Base-by-base conservation (phyloP, 2,329 filamentous ascomycete genomes). In the Hypoxylon sp. region DNA sequence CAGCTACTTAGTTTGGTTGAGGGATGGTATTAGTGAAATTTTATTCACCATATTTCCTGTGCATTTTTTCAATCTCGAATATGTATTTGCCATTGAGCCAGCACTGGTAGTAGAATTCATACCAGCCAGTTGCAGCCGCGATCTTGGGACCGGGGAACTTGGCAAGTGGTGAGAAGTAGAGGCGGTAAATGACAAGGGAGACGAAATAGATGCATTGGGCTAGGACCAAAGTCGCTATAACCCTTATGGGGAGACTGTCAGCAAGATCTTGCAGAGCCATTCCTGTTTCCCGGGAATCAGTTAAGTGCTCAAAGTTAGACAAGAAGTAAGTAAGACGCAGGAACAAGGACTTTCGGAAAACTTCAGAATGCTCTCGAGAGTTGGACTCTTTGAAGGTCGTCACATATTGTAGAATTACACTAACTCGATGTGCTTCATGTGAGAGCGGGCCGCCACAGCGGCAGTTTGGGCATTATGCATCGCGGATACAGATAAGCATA, bases 11-110 rank as follows among this genome's bases (percentile, higher is more conserved):
- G 14, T 22, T 48, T 19, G 11, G 4, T 5, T 4, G 4, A 50
- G 6, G 19, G 5, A 22, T 14, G 5, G 17, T 44, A 44, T 44
- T 19, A 42, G 19, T 44, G 39, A 44, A 46, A 8, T 6, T 39
- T 48, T 48, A 59, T 52, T 51, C 46, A 75, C 80, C 80, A 52
- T 81, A 80, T 70, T 74, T 70, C 51, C 78, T 80, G 77, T 33
- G 69, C 70, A 10, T 78, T 77, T 13, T 69, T 75, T n/a, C 65
- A 35, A 42, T 54, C 31, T 65, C 60, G 17, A 55, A 75, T 5
- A 74, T 71, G 42, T 78, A 79, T 53, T 50, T 65, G 22, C 72
- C 71, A 6, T 66, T n/a, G 31, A 55, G 37, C 52, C 65, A 71
- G 35, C 65, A 65, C 47, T 75, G 71, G 42, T 71, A 70, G 29